Base-by-base conservation (phyloP, 805 yeast genomes). In the Kuraishia molischiana region DNA sequence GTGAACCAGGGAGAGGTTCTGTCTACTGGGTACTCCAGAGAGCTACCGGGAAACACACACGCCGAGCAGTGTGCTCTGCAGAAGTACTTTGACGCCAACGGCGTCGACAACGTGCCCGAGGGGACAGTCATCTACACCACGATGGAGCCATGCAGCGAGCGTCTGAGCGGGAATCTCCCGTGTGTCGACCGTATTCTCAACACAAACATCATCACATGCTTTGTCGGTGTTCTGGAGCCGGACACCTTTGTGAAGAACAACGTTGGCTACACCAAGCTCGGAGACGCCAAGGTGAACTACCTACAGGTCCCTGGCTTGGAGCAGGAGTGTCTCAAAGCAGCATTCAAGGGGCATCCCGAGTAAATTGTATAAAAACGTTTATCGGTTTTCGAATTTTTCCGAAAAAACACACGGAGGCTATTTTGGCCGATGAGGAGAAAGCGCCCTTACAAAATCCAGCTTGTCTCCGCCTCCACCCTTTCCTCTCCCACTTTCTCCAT, bases 41-140 rank as follows among this genome's bases (percentile, higher is more conserved):
- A 92, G 56, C 62, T 89, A 2, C 84, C 81, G 15, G 98, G 97
- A 0, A 92, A 90, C 57, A 90, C 98, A 0, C 98, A 90, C 56
- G 98, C 98, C 3, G 98, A 92, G 51, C 96, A 92, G 54, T 82
- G 94, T 63, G 96, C 96, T 0, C 53, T 92, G 40, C 82, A 78
- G 24, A 92, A 92, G 56, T 81, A 79, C 47, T 74, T 66, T 40
- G 47, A 52, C 5, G 48, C 58, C 29, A 54, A 59, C 1, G 64
- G 63, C 9, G 38, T 41, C 48, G 58, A 32, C 5, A 61, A 59
- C 2, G 64, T 86, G 3, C 96, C 96, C 1, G 52, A 49, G 6
- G 95, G 95, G 0, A 75, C 92, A 0, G 85, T 83, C 29, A 57
- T 92, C 10, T 92, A 85, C 56, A 90, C 97, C 0, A 86, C 97